phyloP scores from a whole-genome alignment of 2,329 filamentous ascomycete genomes.

The Sporothrix variecibatus region DNA sequence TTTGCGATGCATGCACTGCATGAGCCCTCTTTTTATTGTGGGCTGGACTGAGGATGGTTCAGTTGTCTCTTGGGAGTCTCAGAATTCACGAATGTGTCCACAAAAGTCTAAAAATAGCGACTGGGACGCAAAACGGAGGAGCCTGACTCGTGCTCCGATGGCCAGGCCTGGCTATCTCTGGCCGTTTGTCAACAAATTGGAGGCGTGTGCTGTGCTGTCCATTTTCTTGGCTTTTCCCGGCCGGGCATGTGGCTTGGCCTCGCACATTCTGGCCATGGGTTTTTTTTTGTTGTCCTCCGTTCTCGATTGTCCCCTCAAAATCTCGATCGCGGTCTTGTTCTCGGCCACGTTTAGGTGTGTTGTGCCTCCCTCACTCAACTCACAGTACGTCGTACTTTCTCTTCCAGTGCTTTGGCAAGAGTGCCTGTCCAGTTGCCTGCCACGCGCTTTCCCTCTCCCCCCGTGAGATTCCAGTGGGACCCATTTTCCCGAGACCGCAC shows the following conservation, averaged over 20 bases:
- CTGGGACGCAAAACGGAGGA: slow-evolving; percentile 10
- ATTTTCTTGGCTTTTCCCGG: slow-evolving; percentile 5
- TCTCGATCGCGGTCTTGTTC: slow-evolving; percentile 6
- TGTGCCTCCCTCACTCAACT: background rate
- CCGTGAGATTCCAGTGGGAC: slow-evolving; percentile 5
- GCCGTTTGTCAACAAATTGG: background rate
- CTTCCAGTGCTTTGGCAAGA: background rate
- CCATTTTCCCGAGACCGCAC: background rate
- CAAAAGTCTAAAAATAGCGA: background rate
- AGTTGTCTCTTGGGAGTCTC: too few relatives aligned
- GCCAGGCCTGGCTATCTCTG: background rate
- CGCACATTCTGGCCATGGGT: background rate
- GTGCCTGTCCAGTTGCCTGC: background rate
- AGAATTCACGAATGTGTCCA: background rate
- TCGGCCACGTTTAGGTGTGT: background rate
- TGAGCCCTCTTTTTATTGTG: slow-evolving; percentile 3
- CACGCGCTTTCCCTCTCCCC: background rate
- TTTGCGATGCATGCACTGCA: background rate
- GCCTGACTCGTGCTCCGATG: background rate
- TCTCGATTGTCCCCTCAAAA: background rate
- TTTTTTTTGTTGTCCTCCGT: background rate
- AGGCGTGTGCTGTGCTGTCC: background rate
- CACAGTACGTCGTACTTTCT: background rate
- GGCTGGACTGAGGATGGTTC: too few relatives aligned
- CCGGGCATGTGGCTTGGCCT: background rate